These are phyloP conservation scores for Anthracocystis panici-leucophaei DNA, from an alignment of 1,284 basidiomycete genomes.

Conservation along the genomic window DNA sequence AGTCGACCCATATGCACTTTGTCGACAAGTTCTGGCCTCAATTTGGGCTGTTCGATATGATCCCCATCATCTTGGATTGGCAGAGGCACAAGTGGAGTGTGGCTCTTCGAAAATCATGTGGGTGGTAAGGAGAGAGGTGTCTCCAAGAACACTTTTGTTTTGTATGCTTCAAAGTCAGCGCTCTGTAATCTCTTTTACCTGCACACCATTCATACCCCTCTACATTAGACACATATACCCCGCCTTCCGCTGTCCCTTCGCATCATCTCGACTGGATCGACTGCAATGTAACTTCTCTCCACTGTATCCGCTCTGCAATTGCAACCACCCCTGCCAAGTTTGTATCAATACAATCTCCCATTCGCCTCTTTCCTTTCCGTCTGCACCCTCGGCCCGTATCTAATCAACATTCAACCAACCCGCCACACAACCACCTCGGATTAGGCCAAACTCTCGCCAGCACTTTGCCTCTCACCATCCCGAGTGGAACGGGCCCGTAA, in stretches of 20 bases:
- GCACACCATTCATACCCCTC: too few species aligned
- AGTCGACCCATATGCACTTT: constrained; percentile 91
- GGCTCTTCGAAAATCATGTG: constrained; percentile 22
- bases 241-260: too few species aligned
- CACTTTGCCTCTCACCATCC: constrained; percentile 81
- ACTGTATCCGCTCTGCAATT: too few species aligned
- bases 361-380: too few species aligned
- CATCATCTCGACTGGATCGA: too few species aligned
- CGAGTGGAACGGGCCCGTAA: constrained; percentile 91
- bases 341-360: too few species aligned
- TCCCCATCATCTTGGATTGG: constrained; percentile 86
- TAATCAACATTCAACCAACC: constrained; percentile 19
- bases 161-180: not conserved
- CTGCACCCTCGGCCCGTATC: not conserved
- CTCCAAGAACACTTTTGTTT: not conserved
- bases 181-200: too few species aligned
- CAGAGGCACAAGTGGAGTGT: constrained; percentile 73
- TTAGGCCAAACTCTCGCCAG: constrained; percentile 74
- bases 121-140: constrained; percentile 18
- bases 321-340: too few species aligned
- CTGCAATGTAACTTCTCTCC: too few species aligned
- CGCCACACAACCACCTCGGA: constrained; percentile 38
- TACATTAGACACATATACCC: too few species aligned
- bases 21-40: constrained; percentile 92
- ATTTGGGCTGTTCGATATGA: constrained; percentile 86